phyloP scores from a whole-genome alignment of 768 basidiomycete genomes.

The Trametes maxima region DNA sequence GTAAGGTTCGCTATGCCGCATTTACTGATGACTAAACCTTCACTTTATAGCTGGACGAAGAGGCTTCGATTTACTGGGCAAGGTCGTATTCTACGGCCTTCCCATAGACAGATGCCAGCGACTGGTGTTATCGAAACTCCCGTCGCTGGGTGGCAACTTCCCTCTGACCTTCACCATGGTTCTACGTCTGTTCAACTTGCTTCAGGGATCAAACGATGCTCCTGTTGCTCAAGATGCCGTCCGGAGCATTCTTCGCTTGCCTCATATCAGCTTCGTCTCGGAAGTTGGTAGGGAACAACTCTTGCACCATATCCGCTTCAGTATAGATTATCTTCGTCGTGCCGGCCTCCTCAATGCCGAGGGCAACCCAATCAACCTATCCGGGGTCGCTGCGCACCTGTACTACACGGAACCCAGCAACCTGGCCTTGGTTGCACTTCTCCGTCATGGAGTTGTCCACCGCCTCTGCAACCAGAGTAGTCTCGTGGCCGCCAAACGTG shows the following conservation, averaged over 20 bases:
- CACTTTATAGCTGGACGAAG: constrained; percentile 57
- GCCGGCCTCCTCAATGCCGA: constrained; percentile 51
- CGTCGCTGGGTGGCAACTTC: constrained; percentile 62
- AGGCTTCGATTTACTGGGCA: constrained; percentile 69
- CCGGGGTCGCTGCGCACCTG: constrained; percentile 54
- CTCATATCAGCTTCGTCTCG: constrained; percentile 60
- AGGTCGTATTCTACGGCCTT: constrained; percentile 73
- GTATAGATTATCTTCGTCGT: constrained; percentile 69
- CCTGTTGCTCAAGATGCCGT: constrained; percentile 52
- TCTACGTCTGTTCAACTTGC: constrained; percentile 64
- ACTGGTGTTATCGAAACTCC: constrained; percentile 63
- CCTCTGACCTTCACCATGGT: constrained; percentile 68
- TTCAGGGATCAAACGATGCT: constrained; percentile 60
- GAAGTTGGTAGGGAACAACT: constrained; percentile 57
- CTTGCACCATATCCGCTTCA: constrained; percentile 67
- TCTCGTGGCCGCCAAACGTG: constrained; percentile 44
- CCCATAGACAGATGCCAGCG: constrained; percentile 65
- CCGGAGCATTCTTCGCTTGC: constrained; percentile 54
- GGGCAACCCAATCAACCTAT: constrained; percentile 62
- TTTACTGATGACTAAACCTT: not conserved
- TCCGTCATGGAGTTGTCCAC: constrained; percentile 62
- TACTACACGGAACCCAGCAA: constrained; percentile 75
- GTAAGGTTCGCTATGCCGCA: not conserved
- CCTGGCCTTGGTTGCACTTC: constrained; percentile 60
- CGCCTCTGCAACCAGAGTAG: constrained; percentile 49